A percentile compares a stretch with the other conserved stretches of the same genome.
These are phyloP conservation scores for Didymella lethalis DNA, from an alignment of 2,329 filamentous ascomycete species.

Conservation along the genomic window DNA sequence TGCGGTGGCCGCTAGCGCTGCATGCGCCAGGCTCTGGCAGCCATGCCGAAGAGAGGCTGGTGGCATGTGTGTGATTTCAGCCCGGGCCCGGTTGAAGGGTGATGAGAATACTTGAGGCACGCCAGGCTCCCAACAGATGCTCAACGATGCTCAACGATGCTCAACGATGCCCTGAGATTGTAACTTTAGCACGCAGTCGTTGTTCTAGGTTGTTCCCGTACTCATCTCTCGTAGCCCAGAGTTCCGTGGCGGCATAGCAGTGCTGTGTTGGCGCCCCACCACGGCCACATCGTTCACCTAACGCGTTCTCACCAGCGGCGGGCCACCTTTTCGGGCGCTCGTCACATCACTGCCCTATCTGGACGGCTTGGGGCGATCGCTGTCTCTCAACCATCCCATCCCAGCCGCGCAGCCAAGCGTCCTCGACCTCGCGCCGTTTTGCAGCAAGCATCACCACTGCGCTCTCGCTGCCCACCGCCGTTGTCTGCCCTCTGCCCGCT, in stretches of 20 bases:
- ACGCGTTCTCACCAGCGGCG: conserved; percentile 9
- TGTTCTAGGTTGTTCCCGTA: neutral
- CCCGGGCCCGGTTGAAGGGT: conserved; percentile 10
- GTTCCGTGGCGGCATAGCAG: neutral
- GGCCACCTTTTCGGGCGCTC: conserved; percentile 14
- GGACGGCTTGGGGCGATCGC: conserved; percentile 20
- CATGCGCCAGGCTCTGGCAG: conserved; percentile 13
- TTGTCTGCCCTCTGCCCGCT: neutral
- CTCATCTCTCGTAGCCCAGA: neutral
- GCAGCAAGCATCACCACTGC: conserved; percentile 5
- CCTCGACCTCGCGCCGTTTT: conserved; percentile 12
- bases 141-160: neutral
- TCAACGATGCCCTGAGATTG: no score
- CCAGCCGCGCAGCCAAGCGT: conserved; percentile 21
- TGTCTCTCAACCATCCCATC: conserved; percentile 20
- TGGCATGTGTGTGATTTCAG: conserved; percentile 11
- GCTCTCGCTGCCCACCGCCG: neutral
- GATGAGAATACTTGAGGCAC: conserved; percentile 13
- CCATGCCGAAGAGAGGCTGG: conserved; percentile 13
- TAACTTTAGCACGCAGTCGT: no score
- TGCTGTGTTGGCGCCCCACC: conserved; percentile 17
- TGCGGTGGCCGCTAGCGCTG: conserved; percentile 5
- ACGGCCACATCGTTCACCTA: conserved; percentile 15
- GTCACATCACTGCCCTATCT: conserved; percentile 19
- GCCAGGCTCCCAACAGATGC: conserved; percentile 16